Percentiles rank a stretch among this genome's conserved stretches.
phyloP scores from a whole-genome alignment of 2,329 filamentous ascomycete species.

The Phialophora verrucosa region DNA sequence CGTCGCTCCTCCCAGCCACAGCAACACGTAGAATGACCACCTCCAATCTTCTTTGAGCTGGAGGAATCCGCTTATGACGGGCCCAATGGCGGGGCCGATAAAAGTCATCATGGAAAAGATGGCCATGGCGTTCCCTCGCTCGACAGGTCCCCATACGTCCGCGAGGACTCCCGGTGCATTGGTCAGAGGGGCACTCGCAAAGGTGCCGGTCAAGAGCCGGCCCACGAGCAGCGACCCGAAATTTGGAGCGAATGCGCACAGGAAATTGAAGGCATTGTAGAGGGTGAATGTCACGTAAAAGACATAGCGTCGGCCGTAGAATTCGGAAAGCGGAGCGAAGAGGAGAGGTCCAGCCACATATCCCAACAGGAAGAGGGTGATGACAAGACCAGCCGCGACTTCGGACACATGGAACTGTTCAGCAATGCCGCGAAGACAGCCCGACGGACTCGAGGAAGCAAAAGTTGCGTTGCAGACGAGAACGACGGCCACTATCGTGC shows the following conservation, averaged over 20 bases:
- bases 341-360: constrained; percentile 67
- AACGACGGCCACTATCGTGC: constrained; percentile 48
- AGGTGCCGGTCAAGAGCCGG: constrained; percentile 62
- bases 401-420: constrained; percentile 55
- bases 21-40: constrained; percentile 53
- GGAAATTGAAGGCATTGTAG: constrained; percentile 57
- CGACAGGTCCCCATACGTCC: constrained; percentile 59
- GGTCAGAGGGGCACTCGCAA: constrained; percentile 55
- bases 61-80: constrained; percentile 63
- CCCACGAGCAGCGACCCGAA: constrained; percentile 61
- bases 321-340: constrained; percentile 70
- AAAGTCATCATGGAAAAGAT: constrained; percentile 61
- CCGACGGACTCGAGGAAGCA: constrained; percentile 54
- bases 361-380: constrained; percentile 68
- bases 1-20: constrained; percentile 48
- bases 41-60: constrained; percentile 58
- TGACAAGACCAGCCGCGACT: constrained; percentile 60
- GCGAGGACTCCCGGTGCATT: constrained; percentile 59
- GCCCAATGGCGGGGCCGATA: constrained; percentile 60
- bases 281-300: constrained; percentile 52
- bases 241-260: constrained; percentile 62
- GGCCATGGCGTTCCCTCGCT: constrained; percentile 62
- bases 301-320: constrained; percentile 63
- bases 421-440: constrained; percentile 48
- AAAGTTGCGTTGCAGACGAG: constrained; percentile 63